Evolutionary conservation across 2,329 filamentous ascomycete species (phyloP).

Genomic region (Scopulariopsis brevicaulis): DNA sequence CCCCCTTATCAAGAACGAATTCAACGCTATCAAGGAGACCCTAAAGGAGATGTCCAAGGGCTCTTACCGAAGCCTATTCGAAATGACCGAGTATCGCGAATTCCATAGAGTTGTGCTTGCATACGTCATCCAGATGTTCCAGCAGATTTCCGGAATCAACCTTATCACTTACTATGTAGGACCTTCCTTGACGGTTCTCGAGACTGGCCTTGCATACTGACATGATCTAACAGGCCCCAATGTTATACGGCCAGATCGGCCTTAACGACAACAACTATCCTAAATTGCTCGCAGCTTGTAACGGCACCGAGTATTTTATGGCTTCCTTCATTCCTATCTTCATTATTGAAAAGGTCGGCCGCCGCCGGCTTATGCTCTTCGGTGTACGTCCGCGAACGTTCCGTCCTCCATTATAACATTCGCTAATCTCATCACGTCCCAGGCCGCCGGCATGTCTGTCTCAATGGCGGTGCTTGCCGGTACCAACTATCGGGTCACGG

Average conservation of each 20-base stretch:
- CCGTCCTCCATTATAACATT: neutral
- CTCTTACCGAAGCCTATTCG: neutral
- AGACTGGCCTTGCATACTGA: neutral
- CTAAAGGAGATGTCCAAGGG: neutral
- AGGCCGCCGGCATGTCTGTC: neutral
- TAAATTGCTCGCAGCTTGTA: neutral
- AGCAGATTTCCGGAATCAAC: constrained; percentile 52
- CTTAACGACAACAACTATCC: neutral
- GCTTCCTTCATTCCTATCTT: neutral
- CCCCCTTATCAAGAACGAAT: neutral
- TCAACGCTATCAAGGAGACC: neutral
- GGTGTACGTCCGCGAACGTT: neutral
- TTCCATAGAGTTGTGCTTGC: neutral
- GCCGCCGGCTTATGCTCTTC: neutral
- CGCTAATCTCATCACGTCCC: neutral
- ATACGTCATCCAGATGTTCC: constrained; percentile 39
- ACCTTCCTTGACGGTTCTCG: constrained; percentile 28
- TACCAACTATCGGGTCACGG: neutral
- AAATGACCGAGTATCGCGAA: neutral
- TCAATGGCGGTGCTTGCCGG: neutral
- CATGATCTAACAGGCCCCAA: neutral
- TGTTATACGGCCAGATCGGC: neutral
- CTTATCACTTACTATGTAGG: constrained; percentile 54
- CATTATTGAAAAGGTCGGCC: neutral
- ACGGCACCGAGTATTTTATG: neutral